Percentiles rank a stretch among this genome's conserved stretches.
Evolutionary conservation across 371 early-diverging fungal genomes (phyloP).

Genomic region (Rhizopus delemar): DNA sequence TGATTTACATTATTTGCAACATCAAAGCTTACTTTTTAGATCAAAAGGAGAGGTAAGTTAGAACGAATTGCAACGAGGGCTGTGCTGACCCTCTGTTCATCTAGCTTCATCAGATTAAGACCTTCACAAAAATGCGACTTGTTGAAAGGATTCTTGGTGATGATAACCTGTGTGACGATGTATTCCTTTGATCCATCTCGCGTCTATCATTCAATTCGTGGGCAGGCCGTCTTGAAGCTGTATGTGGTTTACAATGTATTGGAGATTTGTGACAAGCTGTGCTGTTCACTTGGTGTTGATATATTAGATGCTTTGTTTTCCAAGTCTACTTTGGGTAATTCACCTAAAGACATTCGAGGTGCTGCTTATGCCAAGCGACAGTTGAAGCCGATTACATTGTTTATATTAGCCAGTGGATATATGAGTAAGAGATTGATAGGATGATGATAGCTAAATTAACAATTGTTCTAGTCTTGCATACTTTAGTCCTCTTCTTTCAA

Average conservation of each 20-base stretch:
- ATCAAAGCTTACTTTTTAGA: constrained; percentile 21
- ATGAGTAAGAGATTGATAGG: constrained; percentile 54
- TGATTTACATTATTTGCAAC: constrained; percentile 20
- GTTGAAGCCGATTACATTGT: constrained; percentile 59
- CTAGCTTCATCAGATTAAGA: constrained; percentile 53
- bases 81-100: not conserved
- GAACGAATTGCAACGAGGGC: not conserved
- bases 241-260: constrained; percentile 96
- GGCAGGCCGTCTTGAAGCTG: constrained; percentile 93
- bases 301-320: constrained; percentile 90
- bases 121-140: constrained; percentile 86
- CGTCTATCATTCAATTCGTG: constrained; percentile 93
- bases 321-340: constrained; percentile 57
- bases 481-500: constrained; percentile 91
- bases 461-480: constrained; percentile 64
- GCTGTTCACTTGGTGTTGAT: constrained; percentile 92
- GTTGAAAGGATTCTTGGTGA: constrained; percentile 76
- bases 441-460: not conserved
- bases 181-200: constrained; percentile 83
- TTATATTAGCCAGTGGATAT: constrained; percentile 77
- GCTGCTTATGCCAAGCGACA: constrained; percentile 50
- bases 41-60: constrained; percentile 25
- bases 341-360: constrained; percentile 22
- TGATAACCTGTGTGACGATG: constrained; percentile 72
- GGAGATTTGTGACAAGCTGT: constrained; percentile 93